phyloP scores from a whole-genome alignment of 208 protist species.

The Acanthamoeba castellanii region DNA sequence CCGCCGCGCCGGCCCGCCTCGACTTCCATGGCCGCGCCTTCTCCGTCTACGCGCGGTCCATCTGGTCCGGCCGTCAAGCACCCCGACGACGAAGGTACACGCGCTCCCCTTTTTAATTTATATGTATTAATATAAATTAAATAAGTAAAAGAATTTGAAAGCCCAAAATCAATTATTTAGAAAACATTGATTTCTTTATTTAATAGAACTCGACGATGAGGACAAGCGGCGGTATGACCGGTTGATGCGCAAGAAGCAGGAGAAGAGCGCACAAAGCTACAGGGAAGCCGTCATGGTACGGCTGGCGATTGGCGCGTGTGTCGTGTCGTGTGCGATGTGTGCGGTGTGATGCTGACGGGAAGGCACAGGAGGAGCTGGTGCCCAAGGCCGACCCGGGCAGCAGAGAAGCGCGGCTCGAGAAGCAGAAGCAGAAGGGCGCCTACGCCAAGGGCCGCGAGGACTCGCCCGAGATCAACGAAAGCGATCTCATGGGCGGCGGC shows the following conservation, averaged over 20 bases:
- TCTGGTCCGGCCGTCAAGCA: constrained; percentile 4
- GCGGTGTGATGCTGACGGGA: neutral
- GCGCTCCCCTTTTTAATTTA: neutral
- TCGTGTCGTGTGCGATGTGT: too few relatives aligned
- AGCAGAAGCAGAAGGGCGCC: constrained; percentile 3
- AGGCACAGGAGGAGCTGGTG: constrained; percentile 27
- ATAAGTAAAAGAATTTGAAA: too few relatives aligned
- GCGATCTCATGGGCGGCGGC: constrained; percentile 42
- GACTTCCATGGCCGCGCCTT: neutral
- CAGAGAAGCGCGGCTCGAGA: constrained; percentile 9
- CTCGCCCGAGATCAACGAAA: neutral
- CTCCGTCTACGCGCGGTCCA: constrained; percentile 21
- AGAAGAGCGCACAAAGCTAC: constrained; percentile 5
- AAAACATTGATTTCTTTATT: too few relatives aligned
- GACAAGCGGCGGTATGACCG: constrained; percentile 35
- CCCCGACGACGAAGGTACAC: constrained; percentile 18
- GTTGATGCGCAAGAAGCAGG: constrained; percentile 16
- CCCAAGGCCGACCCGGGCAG: constrained; percentile 49
- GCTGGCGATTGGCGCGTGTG: neutral
- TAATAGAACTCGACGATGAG: constrained; percentile 25
- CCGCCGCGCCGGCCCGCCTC: neutral
- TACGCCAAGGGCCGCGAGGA: constrained; percentile 37
- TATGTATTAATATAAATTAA: too few relatives aligned
- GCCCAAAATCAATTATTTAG: too few relatives aligned
- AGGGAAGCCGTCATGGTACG: constrained; percentile 5